Conservation (phyloP, 2,329 filamentous ascomycete species). For the Alternaria dauci region DNA sequence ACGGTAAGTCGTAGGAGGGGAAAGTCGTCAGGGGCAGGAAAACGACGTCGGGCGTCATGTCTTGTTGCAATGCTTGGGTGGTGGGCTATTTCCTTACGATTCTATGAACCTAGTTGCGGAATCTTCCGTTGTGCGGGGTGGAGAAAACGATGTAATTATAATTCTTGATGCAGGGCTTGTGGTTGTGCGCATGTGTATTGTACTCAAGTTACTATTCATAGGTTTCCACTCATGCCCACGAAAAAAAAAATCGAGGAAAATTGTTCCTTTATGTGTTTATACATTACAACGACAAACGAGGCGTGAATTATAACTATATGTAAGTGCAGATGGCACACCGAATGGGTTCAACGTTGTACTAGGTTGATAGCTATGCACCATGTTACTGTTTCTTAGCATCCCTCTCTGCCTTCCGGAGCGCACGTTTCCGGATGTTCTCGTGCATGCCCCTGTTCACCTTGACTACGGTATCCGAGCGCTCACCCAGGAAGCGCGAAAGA, state of each 20-base stretch:
- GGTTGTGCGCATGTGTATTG: not conserved
- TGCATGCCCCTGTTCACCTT: slow-evolving; percentile 76
- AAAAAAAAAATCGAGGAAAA: not conserved
- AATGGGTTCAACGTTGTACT: not conserved
- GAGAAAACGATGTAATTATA: slow-evolving; percentile 13
- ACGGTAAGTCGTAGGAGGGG: slow-evolving; percentile 34
- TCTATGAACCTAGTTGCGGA: not conserved
- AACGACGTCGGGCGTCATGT: not conserved
- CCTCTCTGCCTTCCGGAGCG: slow-evolving; percentile 82
- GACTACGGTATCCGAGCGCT: slow-evolving; percentile 66
- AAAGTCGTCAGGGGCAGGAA: not conserved
- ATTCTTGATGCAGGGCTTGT: slow-evolving; percentile 1
- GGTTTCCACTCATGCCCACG: not conserved
- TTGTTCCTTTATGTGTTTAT: not conserved
- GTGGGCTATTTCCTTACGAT: not conserved
- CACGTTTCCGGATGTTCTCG: slow-evolving; percentile 79
- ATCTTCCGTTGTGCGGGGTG: not conserved
- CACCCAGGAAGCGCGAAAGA: slow-evolving; percentile 68
- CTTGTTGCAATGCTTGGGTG: not conserved
- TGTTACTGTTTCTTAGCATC: slow-evolving; percentile 72
- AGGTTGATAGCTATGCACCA: not conserved
- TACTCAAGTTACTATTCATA: not conserved
- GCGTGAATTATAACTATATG: not conserved
- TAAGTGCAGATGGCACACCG: not conserved
- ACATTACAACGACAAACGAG: not conserved